Conservation (phyloP, 805 yeast genomes). For the Yueomyces sp. region DNA sequence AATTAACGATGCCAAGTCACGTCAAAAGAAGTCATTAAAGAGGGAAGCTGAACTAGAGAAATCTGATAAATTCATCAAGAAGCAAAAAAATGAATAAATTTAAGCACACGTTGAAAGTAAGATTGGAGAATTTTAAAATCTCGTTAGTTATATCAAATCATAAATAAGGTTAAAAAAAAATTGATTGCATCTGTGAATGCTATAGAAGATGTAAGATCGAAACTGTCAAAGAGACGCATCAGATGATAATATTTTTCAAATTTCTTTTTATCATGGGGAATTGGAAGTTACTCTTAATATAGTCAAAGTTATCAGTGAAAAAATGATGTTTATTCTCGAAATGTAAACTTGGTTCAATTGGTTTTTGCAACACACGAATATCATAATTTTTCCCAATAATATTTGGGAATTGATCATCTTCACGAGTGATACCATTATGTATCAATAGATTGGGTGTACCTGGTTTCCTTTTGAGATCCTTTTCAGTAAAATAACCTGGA, state of each 20-base stretch:
- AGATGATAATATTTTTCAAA: no score
- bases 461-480: constrained; percentile 32
- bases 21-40: background rate
- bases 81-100: no score
- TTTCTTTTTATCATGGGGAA: background rate
- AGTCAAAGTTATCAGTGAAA: background rate
- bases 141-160: no score
- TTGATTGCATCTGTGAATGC: no score
- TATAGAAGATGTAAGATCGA: no score
- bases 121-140: no score
- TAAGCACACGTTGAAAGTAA: no score
- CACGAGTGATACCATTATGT: constrained; percentile 23
- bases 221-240: no score
- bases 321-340: background rate
- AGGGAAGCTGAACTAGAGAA: background rate
- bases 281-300: background rate
- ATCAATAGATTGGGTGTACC: constrained; percentile 50
- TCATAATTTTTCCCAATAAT: constrained; percentile 3
- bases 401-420: constrained; percentile 21
- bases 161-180: no score
- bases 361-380: background rate
- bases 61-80: background rate
- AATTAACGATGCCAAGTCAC: background rate
- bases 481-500: constrained; percentile 32
- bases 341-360: background rate